Evolutionary conservation across 169 alveolate species (phyloP), one percentile per base, ranked within the genome.

Genomic region (Perkinsus marinus): DNA sequence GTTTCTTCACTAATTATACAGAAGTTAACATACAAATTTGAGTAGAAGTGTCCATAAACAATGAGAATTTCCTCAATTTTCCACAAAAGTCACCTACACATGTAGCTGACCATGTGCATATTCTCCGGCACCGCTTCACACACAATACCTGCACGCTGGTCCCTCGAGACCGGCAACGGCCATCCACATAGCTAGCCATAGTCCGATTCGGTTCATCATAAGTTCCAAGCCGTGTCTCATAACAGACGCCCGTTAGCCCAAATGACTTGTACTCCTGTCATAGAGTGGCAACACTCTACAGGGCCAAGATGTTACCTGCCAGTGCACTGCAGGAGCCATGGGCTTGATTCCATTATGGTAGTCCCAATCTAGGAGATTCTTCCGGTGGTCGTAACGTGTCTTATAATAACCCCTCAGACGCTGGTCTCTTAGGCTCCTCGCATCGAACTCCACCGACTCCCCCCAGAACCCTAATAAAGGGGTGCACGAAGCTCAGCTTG

Each of bases 361-460:
- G 92, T 96, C 97, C 98, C 98, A 96, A 92, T 96, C 98, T 68
- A 93, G 92, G 68, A 94, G 90, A 93, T 96, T 96, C 90, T 91
- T 95, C 39, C 97, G 92, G 93, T 93, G 93, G 94, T 96, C 98
- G 93, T 95, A 96, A 91, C 97, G 92, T 38, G 95, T 97, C 91
- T 92, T 93, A 68, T 95, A 94, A 39, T 94, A 95, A 92, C 94
- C 94, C 38, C 98, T 90, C 39, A 96, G 95, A 39, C 98, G 93
- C 68, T 95, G 95, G 91, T 96, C 97, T 43, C 98, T 93, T 37
- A 94, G 93, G 19, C 92, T 69, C 90, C 93, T 96, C n/a, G 95
- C 94, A 68, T 96, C 97, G 94, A 95, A 96, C 43, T 93, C 94
- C 79, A 92, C 93, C 90, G 92, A 92, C 43, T 93, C 89, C 47